phyloP scores from a whole-genome alignment of 441 rosid species.

The Heliophila coronopifolia region DNA sequence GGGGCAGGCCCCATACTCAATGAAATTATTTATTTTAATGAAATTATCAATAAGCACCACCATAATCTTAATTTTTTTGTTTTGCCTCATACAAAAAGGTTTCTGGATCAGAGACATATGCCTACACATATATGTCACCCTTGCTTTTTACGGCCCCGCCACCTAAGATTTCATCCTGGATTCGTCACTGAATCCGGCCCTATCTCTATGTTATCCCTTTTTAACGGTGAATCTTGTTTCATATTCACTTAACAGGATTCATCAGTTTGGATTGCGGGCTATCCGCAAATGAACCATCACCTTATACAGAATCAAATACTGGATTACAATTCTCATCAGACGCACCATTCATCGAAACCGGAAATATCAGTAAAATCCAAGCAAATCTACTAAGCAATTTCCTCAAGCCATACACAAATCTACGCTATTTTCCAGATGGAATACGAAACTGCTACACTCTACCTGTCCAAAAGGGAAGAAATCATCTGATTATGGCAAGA shows the following conservation, averaged over 20 bases:
- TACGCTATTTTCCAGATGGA: conserved; percentile 43
- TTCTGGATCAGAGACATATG: too few relatives aligned
- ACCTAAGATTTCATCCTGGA: too few relatives aligned
- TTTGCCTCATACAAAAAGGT: too few relatives aligned
- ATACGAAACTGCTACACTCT: conserved; percentile 39
- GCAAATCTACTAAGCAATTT: not conserved
- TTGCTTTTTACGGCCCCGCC: too few relatives aligned
- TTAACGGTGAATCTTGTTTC: not conserved
- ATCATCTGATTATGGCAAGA: conserved; percentile 31
- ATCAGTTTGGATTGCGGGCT: conserved; percentile 50
- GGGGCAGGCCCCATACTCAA: too few relatives aligned
- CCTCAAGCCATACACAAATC: conserved; percentile 3
- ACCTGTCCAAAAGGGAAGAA: conserved; percentile 19
- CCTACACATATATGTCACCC: too few relatives aligned
- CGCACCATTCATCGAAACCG: conserved; percentile 26
- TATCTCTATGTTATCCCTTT: too few relatives aligned
- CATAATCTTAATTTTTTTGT: too few relatives aligned
- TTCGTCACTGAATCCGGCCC: too few relatives aligned
- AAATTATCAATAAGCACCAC: too few relatives aligned
- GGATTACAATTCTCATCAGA: conserved; percentile 32
- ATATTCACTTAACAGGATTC: conserved; percentile 40
- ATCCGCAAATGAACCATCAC: conserved; percentile 11
- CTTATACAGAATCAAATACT: conserved; percentile 19
- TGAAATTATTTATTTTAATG: too few relatives aligned
- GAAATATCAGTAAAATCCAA: conserved; percentile 19